Percentiles rank a stretch among this genome's conserved stretches.
Evolutionary conservation across 2,329 filamentous ascomycete genomes (phyloP).

Genomic region (Grosmannia serpens): DNA sequence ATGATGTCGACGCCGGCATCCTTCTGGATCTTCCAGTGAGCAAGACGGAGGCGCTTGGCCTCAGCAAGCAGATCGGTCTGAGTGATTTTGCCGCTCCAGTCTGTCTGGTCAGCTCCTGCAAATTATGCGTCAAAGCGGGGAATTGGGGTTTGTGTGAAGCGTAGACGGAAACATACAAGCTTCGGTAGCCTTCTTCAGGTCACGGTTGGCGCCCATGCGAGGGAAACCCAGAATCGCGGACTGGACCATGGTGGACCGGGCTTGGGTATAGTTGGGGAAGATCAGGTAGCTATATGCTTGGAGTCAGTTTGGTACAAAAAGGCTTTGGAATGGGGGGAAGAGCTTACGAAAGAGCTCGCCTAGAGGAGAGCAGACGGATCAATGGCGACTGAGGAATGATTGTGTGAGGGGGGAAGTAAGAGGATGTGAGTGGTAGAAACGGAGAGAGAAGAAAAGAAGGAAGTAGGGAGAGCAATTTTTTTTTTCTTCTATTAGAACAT

Average conservation of each 20-base stretch:
- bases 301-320: neutral
- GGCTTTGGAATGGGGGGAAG: neutral
- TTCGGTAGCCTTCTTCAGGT: conserved; percentile 99
- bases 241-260: conserved; percentile 40
- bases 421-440: conserved; percentile 7
- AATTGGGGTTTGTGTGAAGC: neutral
- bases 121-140: neutral
- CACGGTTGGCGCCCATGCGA: conserved; percentile 95
- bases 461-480: conserved; percentile 1
- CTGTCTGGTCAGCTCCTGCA: conserved; percentile 16
- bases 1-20: conserved; percentile 95
- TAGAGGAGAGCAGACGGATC: conserved; percentile 6
- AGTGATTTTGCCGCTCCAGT: conserved; percentile 90
- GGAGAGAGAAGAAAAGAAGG: conserved; percentile 2
- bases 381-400: neutral
- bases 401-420: conserved; percentile 1
- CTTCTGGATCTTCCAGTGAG: conserved; percentile 99
- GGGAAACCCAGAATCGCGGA: conserved; percentile 91
- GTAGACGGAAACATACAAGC: conserved; percentile 46
- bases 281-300: neutral
- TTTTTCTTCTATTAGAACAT: conserved; percentile 5
- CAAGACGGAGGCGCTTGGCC: conserved; percentile 91
- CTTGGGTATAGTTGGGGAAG: neutral
- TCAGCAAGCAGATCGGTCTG: conserved; percentile 83
- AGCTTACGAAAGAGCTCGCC: conserved; percentile 7